Conservation (phyloP, 805 yeast genomes). For the Wickerhamomyces silvicola region DNA sequence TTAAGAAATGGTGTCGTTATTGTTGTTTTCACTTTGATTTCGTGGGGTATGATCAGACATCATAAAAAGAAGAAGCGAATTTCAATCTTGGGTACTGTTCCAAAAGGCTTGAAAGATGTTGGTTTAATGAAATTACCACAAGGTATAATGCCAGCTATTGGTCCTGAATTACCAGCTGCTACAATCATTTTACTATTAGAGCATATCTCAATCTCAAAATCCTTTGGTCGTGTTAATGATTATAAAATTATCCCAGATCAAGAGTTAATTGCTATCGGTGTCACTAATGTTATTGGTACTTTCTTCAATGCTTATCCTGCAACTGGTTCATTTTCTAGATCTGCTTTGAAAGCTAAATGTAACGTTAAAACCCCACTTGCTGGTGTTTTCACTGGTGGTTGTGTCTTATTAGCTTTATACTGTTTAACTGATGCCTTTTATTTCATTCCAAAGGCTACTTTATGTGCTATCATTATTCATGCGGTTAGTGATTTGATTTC, state of each 20-base stretch:
- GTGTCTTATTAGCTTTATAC: conserved; percentile 82
- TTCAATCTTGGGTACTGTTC: conserved; percentile 67
- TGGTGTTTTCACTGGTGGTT: conserved; percentile 83
- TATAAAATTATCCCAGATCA: conserved; percentile 90
- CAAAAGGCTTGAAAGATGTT: conserved; percentile 72
- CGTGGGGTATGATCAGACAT: conserved; percentile 67
- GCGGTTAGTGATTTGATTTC: conserved; percentile 86
- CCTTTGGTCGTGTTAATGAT: conserved; percentile 88
- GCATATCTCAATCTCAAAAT: conserved; percentile 89
- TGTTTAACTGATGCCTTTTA: conserved; percentile 77
- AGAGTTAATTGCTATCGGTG: conserved; percentile 91
- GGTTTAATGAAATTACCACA: conserved; percentile 65
- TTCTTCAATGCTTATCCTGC: conserved; percentile 93
- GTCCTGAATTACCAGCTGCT: conserved; percentile 79
- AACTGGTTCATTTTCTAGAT: conserved; percentile 92
- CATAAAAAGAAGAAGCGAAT: conserved; percentile 37
- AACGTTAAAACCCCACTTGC: conserved; percentile 94
- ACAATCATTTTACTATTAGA: conserved; percentile 77
- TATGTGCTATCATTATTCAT: conserved; percentile 85
- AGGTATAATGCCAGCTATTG: conserved; percentile 54
- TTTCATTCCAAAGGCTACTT: conserved; percentile 85
- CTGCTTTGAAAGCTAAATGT: conserved; percentile 91
- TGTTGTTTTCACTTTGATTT: conserved; percentile 73
- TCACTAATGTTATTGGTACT: conserved; percentile 83
- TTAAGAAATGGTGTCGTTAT: conserved; percentile 78